Percentiles rank a stretch among this genome's conserved stretches.
Conservation (phyloP, 352 stramenopile genomes). For the Thraustochytrium aureum region DNA sequence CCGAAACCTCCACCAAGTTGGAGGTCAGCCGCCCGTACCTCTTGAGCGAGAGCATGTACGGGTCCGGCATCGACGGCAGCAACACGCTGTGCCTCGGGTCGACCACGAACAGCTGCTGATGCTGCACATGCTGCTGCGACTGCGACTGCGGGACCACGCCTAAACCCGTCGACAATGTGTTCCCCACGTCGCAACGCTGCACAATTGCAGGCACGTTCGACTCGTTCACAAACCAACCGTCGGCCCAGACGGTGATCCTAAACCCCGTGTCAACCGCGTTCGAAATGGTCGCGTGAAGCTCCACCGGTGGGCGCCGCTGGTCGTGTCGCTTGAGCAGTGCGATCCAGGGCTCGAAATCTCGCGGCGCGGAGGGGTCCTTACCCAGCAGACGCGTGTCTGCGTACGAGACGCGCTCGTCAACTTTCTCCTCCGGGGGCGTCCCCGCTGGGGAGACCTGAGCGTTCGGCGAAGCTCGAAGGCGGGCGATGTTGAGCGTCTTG, state of each 20-base stretch:
- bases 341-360: background rate
- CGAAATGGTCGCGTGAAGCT: background rate
- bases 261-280: conserved; percentile 16
- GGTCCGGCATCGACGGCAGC: background rate
- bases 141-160: no score
- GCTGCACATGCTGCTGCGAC: no score
- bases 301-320: background rate
- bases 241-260: background rate
- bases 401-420: no score
- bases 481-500: no score
- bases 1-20: background rate
- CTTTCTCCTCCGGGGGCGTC: no score
- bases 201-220: conserved; percentile 38
- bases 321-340: background rate
- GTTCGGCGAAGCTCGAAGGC: no score
- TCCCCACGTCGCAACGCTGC: background rate
- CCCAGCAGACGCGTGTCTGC: background rate
- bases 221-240: conserved; percentile 40
- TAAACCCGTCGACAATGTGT: no score
- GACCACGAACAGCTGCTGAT: conserved; percentile 1
- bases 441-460: no score
- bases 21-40: conserved; percentile 2
- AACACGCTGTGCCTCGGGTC: conserved; percentile 6
- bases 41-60: background rate
- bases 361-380: background rate